Percentiles rank a stretch among this genome's conserved stretches.
phyloP scores from a whole-genome alignment of 2,329 filamentous ascomycete genomes.

The Aphanocladium album region DNA sequence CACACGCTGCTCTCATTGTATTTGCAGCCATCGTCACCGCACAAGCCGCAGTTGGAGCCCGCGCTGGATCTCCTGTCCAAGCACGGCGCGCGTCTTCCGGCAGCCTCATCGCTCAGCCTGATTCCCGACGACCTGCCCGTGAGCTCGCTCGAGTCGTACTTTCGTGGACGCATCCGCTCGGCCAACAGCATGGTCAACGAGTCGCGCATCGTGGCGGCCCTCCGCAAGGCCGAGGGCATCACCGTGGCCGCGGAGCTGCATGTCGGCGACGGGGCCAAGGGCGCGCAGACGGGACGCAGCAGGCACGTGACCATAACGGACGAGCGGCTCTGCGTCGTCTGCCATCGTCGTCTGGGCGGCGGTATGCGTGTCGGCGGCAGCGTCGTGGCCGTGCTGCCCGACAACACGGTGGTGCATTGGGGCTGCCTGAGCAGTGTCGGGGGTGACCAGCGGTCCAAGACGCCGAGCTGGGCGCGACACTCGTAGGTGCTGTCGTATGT shows the following conservation, averaged over 20 bases:
- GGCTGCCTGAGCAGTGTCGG: conserved; percentile 60
- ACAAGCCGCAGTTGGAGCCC: conserved; percentile 68
- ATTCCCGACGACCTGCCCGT: conserved; percentile 79
- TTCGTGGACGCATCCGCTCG: conserved; percentile 80
- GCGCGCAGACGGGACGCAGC: conserved; percentile 47
- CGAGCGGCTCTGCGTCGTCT: conserved; percentile 85
- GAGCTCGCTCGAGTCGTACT: conserved; percentile 79
- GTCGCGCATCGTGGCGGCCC: conserved; percentile 67
- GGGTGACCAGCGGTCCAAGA: conserved; percentile 16
- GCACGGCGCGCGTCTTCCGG: conserved; percentile 86
- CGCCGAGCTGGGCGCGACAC: conserved; percentile 33
- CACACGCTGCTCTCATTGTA: conserved; percentile 87
- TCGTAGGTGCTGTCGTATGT: conserved; percentile 20
- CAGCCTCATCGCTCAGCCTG: conserved; percentile 76
- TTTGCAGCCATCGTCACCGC: conserved; percentile 69
- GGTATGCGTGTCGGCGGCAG: conserved; percentile 81
- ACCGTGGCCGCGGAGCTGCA: conserved; percentile 67
- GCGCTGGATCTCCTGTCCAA: conserved; percentile 84
- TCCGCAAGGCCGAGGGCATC: conserved; percentile 77
- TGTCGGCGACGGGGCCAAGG: conserved; percentile 50
- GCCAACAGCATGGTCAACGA: conserved; percentile 80
- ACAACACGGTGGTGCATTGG: conserved; percentile 77
- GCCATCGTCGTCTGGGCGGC: conserved; percentile 85
- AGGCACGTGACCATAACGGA: conserved; percentile 76
- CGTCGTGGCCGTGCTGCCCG: conserved; percentile 83